Evolutionary conservation across 2,329 filamentous ascomycete species (phyloP), one percentile per base, ranked within the genome.

Genomic region (Scytalidium lignicola): DNA sequence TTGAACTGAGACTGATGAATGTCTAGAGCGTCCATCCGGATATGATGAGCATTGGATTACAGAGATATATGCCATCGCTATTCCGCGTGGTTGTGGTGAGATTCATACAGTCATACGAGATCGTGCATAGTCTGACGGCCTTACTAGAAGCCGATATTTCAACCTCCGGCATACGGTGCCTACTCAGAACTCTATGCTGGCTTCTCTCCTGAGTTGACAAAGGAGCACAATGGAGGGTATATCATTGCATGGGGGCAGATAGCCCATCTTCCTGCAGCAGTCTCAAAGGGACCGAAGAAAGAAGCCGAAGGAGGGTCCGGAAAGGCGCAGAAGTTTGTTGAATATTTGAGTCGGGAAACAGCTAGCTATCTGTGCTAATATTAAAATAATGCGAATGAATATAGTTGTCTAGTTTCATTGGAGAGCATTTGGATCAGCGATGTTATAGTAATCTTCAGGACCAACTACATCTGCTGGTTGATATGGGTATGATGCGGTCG

Each of bases 171-270:
- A 8, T 69, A 65, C 41, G 64, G 69, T 2, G 67, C 61, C 5
- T 64, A 68, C 47, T 67, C 66, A 1, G 67, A 69, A 47, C 53
- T 71, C 10, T 71, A 62, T 51, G 60, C 67, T 23, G 64, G 55
- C 0, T 54, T 69, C 17, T 67, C 64, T 2, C 58, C 63, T 2
- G 55, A 64, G 7, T 56, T 69, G 5, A 62, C 58, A 3, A 41
- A 48, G 4, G 52, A 65, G 23, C 46, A 68, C 5, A 65, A 66
- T 48, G 67, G 68, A 2, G 59, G 57, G n/a, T 69, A 65, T 48
- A 56, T 74, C 13, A 63, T 72, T 17, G 71, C 72, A 0, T 75
- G 70, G 67, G 71, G 72, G 8, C 59, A 70, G 18, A 51, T 58
- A 48, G 57, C 47, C 39, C 49, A 51, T 17, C 40, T 61, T 23